Evolutionary conservation across 1,284 basidiomycete species (phyloP).

Genomic region (Dichomitus squalens): DNA sequence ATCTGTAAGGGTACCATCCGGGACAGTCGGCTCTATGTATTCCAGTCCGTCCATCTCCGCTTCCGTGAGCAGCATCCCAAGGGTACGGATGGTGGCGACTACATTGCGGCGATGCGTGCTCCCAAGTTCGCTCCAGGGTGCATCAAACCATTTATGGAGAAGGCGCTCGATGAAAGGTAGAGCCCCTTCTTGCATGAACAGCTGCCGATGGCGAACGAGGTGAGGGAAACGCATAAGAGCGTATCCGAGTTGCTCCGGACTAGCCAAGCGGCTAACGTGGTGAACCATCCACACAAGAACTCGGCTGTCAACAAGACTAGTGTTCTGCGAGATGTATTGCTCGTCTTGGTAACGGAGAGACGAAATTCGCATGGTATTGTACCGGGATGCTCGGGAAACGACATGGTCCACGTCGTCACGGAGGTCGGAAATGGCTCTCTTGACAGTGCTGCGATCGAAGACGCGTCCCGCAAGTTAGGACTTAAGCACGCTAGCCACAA

Average conservation of each 20-base stretch:
- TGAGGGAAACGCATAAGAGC: conserved; percentile 6
- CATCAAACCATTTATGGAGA: background rate
- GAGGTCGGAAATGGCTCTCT: background rate
- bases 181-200: background rate
- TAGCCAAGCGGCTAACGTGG: background rate
- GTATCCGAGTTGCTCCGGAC: background rate
- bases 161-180: conserved; percentile 1
- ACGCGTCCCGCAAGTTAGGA: too few relatives aligned
- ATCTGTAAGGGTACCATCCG: background rate
- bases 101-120: background rate
- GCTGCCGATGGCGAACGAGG: conserved; percentile 1
- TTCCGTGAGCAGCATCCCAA: background rate
- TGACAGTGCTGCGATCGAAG: background rate
- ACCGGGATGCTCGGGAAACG: background rate
- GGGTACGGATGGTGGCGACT: background rate
- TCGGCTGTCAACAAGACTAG: background rate
- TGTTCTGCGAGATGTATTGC: background rate
- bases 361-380: background rate
- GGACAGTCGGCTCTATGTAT: background rate
- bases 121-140: background rate
- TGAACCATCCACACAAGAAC: conserved; percentile 4
- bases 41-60: background rate
- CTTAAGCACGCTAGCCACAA: too few relatives aligned
- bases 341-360: conserved; percentile 6
- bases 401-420: background rate